These are phyloP conservation scores for Pseudoscleropodium purum DNA, from an alignment of 225 moss, liverwort and hornwort genomes.

Conservation along the genomic window DNA sequence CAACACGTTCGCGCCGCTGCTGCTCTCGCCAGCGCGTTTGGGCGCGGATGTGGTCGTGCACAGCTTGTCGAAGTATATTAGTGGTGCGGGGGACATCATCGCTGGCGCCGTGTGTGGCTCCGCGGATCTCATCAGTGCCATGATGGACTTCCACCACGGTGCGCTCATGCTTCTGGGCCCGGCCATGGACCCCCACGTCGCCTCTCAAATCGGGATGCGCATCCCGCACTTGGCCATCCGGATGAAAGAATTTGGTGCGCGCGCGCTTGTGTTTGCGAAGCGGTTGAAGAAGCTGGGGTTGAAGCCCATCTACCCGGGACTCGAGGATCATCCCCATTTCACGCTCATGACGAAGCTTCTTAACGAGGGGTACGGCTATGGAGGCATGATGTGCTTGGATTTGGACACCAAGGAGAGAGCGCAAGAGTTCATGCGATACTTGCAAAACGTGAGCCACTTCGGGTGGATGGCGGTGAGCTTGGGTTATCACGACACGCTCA, in stretches of 20 bases:
- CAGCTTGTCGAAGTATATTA: constrained; percentile 86
- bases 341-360: constrained; percentile 55
- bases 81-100: constrained; percentile 83
- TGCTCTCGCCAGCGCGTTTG: constrained; percentile 61
- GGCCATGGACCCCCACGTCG: constrained; percentile 85
- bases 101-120: constrained; percentile 85
- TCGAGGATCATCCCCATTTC: constrained; percentile 77
- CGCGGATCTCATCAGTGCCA: constrained; percentile 64
- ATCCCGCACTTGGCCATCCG: constrained; percentile 71
- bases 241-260: constrained; percentile 77
- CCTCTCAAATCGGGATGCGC: constrained; percentile 72
- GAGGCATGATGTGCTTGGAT: constrained; percentile 86
- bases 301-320: constrained; percentile 74
- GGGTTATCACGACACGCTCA: constrained; percentile 82
- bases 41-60: constrained; percentile 89
- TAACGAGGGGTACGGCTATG: constrained; percentile 74
- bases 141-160: constrained; percentile 87
- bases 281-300: constrained; percentile 65
- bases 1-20: constrained; percentile 79
- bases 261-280: constrained; percentile 57
- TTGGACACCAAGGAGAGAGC: constrained; percentile 67
- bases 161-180: constrained; percentile 86
- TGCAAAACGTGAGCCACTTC: constrained; percentile 75
- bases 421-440: constrained; percentile 63
- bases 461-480: constrained; percentile 87